Evolutionary conservation across 495 filamentous ascomycete species (phyloP).

Genomic region (Parachaetomium inaequale): DNA sequence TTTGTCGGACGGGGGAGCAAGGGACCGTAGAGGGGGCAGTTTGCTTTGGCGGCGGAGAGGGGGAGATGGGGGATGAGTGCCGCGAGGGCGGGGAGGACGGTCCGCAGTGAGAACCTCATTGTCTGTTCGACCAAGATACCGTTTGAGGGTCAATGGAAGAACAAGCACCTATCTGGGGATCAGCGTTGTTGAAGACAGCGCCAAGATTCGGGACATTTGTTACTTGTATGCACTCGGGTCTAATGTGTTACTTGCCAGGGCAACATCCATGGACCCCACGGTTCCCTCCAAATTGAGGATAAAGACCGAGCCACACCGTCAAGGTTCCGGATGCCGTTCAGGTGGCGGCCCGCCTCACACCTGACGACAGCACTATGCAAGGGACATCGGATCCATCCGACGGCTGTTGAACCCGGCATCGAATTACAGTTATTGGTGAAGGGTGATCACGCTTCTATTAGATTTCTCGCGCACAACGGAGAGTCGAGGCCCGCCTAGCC

Average conservation of each 20-base stretch:
- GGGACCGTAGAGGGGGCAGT: constrained; percentile 50
- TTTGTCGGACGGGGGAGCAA: constrained; percentile 42
- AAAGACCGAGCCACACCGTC: too few relatives aligned
- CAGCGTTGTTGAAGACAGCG: too few relatives aligned
- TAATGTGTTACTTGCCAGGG: too few relatives aligned
- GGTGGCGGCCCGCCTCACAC: not conserved
- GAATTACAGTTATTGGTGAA: too few relatives aligned
- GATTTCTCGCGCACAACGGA: not conserved
- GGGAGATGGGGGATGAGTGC: not conserved
- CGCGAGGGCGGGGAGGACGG: not conserved
- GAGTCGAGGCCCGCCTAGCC: constrained; percentile 5
- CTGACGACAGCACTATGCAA: not conserved
- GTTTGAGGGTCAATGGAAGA: too few relatives aligned
- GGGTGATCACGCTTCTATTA: not conserved
- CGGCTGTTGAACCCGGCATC: not conserved
- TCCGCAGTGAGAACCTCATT: not conserved
- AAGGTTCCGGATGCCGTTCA: not conserved
- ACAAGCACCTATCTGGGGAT: too few relatives aligned
- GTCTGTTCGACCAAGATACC: not conserved
- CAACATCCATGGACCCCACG: too few relatives aligned
- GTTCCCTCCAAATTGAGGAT: too few relatives aligned
- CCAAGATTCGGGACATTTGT: too few relatives aligned
- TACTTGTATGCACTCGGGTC: too few relatives aligned
- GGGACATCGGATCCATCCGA: not conserved
- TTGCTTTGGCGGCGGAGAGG: constrained; percentile 26